Conservation (phyloP, 495 filamentous ascomycete genomes). For the Aspergillus heteromorphus region DNA sequence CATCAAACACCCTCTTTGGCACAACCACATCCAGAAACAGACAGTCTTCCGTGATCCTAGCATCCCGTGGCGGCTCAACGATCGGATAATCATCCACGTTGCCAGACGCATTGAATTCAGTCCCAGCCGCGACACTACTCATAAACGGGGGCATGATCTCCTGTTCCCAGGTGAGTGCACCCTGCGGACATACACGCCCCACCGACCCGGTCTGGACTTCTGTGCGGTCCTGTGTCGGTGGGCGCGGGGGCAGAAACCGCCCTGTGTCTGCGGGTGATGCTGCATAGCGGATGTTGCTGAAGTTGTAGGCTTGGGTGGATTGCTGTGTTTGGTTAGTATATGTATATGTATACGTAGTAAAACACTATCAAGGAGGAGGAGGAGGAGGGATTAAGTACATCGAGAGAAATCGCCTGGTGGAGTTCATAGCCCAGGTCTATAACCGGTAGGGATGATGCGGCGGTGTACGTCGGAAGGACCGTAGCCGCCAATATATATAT, state of each 20-base stretch:
- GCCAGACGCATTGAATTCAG: conserved; percentile 26
- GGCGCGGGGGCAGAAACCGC: conserved; percentile 44
- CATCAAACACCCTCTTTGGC: conserved; percentile 38
- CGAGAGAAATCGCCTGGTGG: conserved; percentile 37
- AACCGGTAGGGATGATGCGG: neutral
- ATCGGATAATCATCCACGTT: conserved; percentile 27
- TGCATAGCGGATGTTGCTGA: conserved; percentile 57
- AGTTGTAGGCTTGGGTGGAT: conserved; percentile 44
- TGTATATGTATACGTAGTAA: neutral
- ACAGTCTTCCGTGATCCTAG: conserved; percentile 51
- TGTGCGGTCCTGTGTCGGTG: conserved; percentile 31
- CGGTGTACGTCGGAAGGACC: neutral
- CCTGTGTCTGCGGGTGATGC: conserved; percentile 49
- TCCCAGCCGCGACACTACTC: conserved; percentile 22
- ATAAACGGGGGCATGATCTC: conserved; percentile 29
- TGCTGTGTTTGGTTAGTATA: conserved; percentile 17
- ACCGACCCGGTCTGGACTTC: conserved; percentile 39
- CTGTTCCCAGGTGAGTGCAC: conserved; percentile 36
- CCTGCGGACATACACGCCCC: conserved; percentile 49
- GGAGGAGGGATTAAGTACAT: conserved; percentile 20
- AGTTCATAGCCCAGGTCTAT: conserved; percentile 44
- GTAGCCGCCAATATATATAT: neutral
- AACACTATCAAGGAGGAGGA: too few relatives aligned
- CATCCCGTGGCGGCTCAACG: conserved; percentile 27
- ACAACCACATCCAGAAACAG: conserved; percentile 52